phyloP scores from a whole-genome alignment of 306 rosid species.

The Sechiopsis laciniata region DNA sequence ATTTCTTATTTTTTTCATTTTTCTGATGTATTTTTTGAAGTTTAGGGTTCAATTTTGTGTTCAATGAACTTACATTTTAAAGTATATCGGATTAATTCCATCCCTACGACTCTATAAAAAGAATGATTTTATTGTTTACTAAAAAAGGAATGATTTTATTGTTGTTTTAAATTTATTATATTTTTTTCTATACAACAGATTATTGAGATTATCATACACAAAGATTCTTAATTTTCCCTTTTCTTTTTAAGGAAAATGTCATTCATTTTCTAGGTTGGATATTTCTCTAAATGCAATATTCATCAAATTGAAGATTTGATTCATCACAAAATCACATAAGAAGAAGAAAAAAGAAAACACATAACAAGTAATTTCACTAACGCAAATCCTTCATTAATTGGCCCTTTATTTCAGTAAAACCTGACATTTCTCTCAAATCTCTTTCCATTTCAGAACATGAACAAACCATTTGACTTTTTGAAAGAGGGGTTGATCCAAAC shows the following conservation, averaged over 20 bases:
- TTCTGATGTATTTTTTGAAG: no score
- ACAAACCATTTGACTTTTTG: neutral
- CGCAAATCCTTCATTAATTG: neutral
- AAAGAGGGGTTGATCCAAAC: neutral
- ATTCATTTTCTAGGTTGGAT: constrained; percentile 1
- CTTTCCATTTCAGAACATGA: neutral
- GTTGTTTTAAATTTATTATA: no score
- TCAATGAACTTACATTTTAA: no score
- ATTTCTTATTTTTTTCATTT: no score
- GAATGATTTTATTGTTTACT: no score
- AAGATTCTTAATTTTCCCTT: no score
- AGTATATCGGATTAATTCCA: no score
- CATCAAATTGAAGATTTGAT: constrained; percentile 1
- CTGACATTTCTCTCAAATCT: neutral
- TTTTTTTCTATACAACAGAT: no score
- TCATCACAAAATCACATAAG: neutral
- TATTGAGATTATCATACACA: no score
- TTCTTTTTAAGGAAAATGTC: neutral
- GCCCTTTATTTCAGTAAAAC: constrained; percentile 1
- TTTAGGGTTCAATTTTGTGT: no score
- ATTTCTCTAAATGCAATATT: constrained; percentile 1
- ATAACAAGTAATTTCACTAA: neutral
- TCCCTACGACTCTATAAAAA: no score
- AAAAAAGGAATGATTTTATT: no score
- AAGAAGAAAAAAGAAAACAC: neutral